Evolutionary conservation across 2,329 filamentous ascomycete species (phyloP), one percentile per base, ranked within the genome.

Genomic region (Microdochium trichocladiopsis): DNA sequence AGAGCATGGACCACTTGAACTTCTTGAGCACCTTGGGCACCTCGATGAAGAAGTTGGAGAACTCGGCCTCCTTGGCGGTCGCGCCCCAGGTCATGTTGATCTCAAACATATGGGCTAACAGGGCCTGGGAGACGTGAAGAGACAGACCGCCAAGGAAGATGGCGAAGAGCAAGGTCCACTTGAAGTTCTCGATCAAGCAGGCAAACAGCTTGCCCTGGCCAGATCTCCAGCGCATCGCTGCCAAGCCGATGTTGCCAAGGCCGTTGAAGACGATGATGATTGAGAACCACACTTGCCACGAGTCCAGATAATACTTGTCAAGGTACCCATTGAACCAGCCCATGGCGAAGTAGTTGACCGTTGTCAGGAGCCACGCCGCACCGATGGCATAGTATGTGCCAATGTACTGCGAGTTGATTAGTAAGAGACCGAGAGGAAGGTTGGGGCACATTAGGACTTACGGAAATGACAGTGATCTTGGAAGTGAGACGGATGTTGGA

Each of bases 21-120:
- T 82, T 84, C 70, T 84, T 86, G 60, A 93, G 66, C 41, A 95
- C 87, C 65, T 87, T 87, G 31, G 87, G 86, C 18, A 92, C 81
- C 65, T 94, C 90, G 55, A 89, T 87, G 71, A 92, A 93, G 71
- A 95, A 95, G 68, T 90, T 88, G 24, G 87, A 86, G 63, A 87
- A 84, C 61, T 90, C 86, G 49, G 82, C 82, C 72, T 95, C 90
- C 71, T 95, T 95, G 41, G 84, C 80, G 0, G 90, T 95, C 1
- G 89, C 84, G 50, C 89, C 89, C 90, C 90, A 94, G 2, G 81
- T 82, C 86, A 94, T 93, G 69, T 94, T 80, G 64, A 93, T 83
- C 71, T 88, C 83, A 66, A 94, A 88, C 81, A 94, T 89, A 73
- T 95, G 90, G 4, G 84, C 79, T 47, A 94, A 70, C 31, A 95